These are phyloP conservation scores for Capsicum rhomboideum DNA, from an alignment of 257 asterid species.

Conservation along the genomic window DNA sequence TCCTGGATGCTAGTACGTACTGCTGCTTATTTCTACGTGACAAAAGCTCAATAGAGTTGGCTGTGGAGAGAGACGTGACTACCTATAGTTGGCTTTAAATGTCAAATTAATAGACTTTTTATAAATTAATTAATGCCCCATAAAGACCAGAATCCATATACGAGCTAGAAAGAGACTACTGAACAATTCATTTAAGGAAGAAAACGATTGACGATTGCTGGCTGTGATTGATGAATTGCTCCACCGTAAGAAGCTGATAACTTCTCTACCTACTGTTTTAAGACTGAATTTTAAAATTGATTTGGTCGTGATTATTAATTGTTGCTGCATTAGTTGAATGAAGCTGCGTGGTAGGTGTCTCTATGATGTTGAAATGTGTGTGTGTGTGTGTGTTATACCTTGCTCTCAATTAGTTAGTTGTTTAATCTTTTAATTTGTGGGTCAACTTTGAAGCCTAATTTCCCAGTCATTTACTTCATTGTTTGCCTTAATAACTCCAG, in stretches of 20 bases:
- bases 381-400: neutral
- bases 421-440: neutral
- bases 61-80: neutral
- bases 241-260: neutral
- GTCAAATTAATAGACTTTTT: neutral
- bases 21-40: neutral
- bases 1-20: neutral
- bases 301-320: neutral
- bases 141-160: neutral
- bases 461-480: neutral
- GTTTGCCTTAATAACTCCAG: neutral
- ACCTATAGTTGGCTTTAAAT: neutral
- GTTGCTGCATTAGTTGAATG: neutral
- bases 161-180: neutral
- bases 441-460: neutral
- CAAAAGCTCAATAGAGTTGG: neutral
- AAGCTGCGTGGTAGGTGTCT: neutral
- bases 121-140: neutral
- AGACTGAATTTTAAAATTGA: neutral
- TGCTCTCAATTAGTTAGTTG: neutral
- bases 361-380: neutral
- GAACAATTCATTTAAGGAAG: neutral
- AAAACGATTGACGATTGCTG: neutral
- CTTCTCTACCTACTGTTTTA: neutral
- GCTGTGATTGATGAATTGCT: neutral